Evolutionary conservation across 2,329 filamentous ascomycete species (phyloP).

Genomic region (Cercospora sp.): DNA sequence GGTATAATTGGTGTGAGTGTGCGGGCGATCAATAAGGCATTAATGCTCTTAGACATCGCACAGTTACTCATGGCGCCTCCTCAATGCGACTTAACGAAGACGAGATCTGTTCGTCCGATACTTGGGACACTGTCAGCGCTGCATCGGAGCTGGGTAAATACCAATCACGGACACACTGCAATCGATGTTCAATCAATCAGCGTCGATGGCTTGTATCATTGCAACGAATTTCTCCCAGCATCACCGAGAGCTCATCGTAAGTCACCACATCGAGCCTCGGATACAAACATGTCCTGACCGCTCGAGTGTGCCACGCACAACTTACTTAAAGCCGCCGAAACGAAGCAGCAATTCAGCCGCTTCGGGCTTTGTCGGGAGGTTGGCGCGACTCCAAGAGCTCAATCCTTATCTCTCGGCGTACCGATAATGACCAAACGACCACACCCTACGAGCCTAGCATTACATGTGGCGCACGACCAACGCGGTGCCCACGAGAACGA

Average conservation of each 20-base stretch:
- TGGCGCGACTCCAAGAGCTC: not conserved
- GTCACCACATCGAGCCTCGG: not conserved
- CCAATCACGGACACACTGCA: not conserved
- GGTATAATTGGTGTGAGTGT: not conserved
- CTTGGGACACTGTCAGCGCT: not conserved
- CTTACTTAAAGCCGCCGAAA: not conserved
- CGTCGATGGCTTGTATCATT: not conserved
- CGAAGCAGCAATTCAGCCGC: constrained; percentile 2
- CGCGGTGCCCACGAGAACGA: not conserved
- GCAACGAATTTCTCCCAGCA: not conserved
- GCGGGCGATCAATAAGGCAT: not conserved
- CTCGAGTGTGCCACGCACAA: not conserved
- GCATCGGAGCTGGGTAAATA: not conserved
- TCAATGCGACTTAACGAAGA: not conserved
- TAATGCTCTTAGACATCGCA: not conserved
- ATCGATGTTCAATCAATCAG: not conserved
- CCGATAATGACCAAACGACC: constrained; percentile 1
- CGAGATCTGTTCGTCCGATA: not conserved
- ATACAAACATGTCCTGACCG: not conserved
- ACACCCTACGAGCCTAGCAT: not conserved
- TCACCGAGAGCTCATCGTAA: not conserved
- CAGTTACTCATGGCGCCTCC: not conserved
- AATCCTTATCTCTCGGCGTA: not conserved
- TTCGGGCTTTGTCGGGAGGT: not conserved
- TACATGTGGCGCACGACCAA: not conserved